A percentile compares a stretch with the other conserved stretches of the same genome.
Evolutionary conservation across 2,329 filamentous ascomycete species (phyloP).

Genomic region (Penicillium digitatum): DNA sequence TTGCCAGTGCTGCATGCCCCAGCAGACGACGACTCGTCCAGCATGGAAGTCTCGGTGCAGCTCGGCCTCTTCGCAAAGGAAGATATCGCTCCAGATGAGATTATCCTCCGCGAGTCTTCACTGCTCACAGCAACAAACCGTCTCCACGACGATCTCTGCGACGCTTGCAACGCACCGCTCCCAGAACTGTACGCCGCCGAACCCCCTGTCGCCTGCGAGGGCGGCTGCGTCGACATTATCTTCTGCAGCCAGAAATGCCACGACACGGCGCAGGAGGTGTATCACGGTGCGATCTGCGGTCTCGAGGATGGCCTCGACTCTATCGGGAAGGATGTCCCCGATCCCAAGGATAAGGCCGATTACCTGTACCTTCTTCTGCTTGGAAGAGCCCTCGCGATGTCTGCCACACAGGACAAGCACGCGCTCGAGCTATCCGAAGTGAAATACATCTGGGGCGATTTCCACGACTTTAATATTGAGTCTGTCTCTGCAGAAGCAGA

Average conservation of each 20-base stretch:
- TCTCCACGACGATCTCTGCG: conserved; percentile 79
- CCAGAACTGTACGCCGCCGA: conserved; percentile 51
- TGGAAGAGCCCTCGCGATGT: conserved; percentile 57
- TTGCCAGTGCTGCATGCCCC: conserved; percentile 64
- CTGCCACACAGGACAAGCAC: conserved; percentile 56
- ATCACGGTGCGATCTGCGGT: conserved; percentile 58
- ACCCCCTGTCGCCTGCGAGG: conserved; percentile 46
- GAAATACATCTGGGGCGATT: conserved; percentile 65
- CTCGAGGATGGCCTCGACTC: conserved; percentile 50
- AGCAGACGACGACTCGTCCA: not conserved
- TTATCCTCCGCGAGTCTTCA: conserved; percentile 75
- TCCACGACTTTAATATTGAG: conserved; percentile 39
- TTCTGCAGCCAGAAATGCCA: conserved; percentile 59
- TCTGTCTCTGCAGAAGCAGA: not conserved
- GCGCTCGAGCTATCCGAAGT: conserved; percentile 58
- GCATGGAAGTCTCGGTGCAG: conserved; percentile 56
- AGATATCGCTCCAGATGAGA: conserved; percentile 71
- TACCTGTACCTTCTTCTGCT: conserved; percentile 58
- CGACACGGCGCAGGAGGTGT: conserved; percentile 52
- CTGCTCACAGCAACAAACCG: conserved; percentile 85
- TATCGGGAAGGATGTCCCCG: conserved; percentile 56
- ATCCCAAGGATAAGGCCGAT: conserved; percentile 56
- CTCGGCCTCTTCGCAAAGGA: conserved; percentile 85
- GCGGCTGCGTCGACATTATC: conserved; percentile 54
- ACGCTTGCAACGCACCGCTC: conserved; percentile 76